Evolutionary conservation across 208 protist species (phyloP), one percentile per base, ranked within the genome.

Genomic region (Angomonas deanei): DNA sequence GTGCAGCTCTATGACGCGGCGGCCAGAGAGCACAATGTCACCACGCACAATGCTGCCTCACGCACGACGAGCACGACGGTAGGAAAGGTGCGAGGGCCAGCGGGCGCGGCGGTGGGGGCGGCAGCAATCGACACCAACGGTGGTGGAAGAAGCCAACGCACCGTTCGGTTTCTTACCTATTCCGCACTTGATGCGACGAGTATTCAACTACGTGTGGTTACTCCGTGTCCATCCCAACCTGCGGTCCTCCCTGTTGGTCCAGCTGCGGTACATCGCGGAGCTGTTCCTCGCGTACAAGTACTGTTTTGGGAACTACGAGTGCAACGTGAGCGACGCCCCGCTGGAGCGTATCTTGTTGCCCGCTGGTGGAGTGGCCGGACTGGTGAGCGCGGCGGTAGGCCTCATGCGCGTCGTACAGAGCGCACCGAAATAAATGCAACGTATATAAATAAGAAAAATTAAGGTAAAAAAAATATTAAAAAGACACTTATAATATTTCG

Each of bases 191-290:
- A 80, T 94, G 82, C 82, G 85, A 0, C 72, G 72, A 50, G 57
- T 90, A 10, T 92, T 91, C 53, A 84, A 92, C 62, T 91, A 90
- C 55, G 47, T 92, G 10, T 92, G 85, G 85, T 63, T 94, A 36
- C 59, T 92, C 38, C 72, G 82, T 28, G 70, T 76, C 38, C 88
- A 94, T 64, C 72, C 79, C 3, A 94, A 94, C 64, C 76, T 74
- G 63, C 78, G 68, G 10, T 74, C 77, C 8, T 91, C 85, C 24
- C 48, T 94, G 56, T 67, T 91, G 48, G 62, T 94, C 42, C 74
- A 94, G 64, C 56, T 79, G n/a, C 83, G 85, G 62, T 94, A 86
- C 62, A 54, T 90, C 54, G 72, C 76, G 17, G 85, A 94, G 76
- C 54, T 91, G 0, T 92, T 79, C 61, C 74, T 94, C 36, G 60